Percentiles rank a stretch among this genome's conserved stretches.
phyloP scores from a whole-genome alignment of 2,329 filamentous ascomycete genomes.

The Ophiostoma triangulosporum region DNA sequence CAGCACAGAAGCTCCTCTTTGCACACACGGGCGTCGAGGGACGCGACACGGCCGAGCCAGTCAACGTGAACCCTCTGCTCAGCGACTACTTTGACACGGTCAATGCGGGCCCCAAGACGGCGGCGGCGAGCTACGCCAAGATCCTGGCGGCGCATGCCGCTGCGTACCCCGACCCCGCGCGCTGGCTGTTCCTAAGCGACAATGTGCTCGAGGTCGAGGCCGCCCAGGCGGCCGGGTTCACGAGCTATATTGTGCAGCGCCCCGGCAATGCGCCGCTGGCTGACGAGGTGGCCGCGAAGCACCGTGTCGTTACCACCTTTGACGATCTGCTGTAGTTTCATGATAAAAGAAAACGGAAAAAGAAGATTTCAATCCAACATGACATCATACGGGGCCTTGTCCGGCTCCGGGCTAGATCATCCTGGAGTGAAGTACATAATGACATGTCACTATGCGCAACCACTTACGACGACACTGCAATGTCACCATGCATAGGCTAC shows the following conservation, averaged over 20 bases:
- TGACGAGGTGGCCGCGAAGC: conserved; percentile 21
- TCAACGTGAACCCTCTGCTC: conserved; percentile 44
- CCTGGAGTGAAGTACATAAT: not conserved
- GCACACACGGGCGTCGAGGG: conserved; percentile 41
- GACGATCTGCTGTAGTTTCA: conserved; percentile 15
- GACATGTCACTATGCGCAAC: not conserved
- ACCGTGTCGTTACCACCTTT: conserved; percentile 22
- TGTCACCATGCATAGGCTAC: too few relatives aligned
- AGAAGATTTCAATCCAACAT: not conserved
- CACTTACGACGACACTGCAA: too few relatives aligned
- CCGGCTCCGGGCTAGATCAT: not conserved
- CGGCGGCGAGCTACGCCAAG: conserved; percentile 50
- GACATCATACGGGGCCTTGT: not conserved
- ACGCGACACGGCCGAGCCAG: not conserved
- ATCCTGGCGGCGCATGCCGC: conserved; percentile 32
- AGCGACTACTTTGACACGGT: conserved; percentile 66
- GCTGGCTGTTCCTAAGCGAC: conserved; percentile 71
- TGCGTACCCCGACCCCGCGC: conserved; percentile 29
- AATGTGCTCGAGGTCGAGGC: conserved; percentile 58
- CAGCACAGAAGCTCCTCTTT: conserved; percentile 71
- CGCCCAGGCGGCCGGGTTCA: conserved; percentile 49
- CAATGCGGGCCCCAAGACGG: conserved; percentile 63
- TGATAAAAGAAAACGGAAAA: not conserved
- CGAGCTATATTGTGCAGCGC: conserved; percentile 46
- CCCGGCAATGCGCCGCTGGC: conserved; percentile 57